Evolutionary conservation across 306 rosid genomes (phyloP), one percentile per base, ranked within the genome.

Genomic region (Dalbergia cultrata): DNA sequence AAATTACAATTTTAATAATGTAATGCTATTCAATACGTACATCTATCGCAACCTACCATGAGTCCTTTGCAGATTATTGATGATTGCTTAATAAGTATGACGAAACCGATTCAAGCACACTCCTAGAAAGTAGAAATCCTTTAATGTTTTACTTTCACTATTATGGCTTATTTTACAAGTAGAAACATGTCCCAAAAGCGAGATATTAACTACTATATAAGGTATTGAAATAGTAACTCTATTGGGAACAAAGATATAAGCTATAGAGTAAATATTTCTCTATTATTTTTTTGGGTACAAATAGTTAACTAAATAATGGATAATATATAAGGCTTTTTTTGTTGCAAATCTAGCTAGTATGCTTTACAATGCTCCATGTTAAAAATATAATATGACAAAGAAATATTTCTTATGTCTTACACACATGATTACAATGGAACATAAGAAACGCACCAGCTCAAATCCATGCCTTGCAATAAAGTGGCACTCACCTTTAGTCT

Each of bases 401-500:
- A 17, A 54, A 54, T n/a, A 2, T 43, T 61, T 34, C 61, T 54
- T 35, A 22, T 62, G 83, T 44, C 81, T 72, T 72, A 67, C 49
- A 52, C 47, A 47, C 14, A 52, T 54, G n/a, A 39, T 10, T 37
- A 78, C 33, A 58, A 22, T 34, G 21, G 37, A 70, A 67, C 65
- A 35, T 52, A 70, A 80, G 81, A 62, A 60, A 72, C 59, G 57
- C 35, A 84, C 68, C 80, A 64, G 62, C 63, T 81, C 57, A 43
- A 39, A 74, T 35, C 70, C 75, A 77, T 85, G 79, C 79, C 68
- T 79, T 78, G 67, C 62, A 18, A 74, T 70, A 79, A 74, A 79
- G 88, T 67, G 69, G 50, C 80, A 88, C 87, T 87, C 88, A 96
- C 99, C 99, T 96, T 92, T 81, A 96, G 77, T 73, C 83, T 85